These are phyloP conservation scores for Meira miltonrushii DNA, from an alignment of 1,284 basidiomycete genomes.

Conservation along the genomic window DNA sequence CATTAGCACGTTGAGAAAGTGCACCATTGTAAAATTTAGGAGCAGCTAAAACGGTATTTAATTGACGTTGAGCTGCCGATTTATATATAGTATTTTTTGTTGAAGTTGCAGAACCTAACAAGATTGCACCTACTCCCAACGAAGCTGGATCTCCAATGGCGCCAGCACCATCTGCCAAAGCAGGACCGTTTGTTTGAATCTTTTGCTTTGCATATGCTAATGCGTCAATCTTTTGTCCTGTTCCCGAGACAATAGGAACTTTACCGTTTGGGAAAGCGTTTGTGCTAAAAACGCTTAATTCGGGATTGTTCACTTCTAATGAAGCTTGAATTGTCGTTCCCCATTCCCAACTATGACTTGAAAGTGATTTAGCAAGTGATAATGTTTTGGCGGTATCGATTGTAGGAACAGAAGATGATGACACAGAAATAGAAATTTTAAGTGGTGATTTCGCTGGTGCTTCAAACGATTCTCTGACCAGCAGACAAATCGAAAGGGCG, in stretches of 20 bases:
- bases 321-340: conserved; percentile 9
- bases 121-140: conserved; percentile 9
- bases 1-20: conserved; percentile 48
- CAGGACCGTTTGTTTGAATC: not conserved
- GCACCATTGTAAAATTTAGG: conserved; percentile 56
- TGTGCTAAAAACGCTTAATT: conserved; percentile 4
- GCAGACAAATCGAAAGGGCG: no score
- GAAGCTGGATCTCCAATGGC: conserved; percentile 12
- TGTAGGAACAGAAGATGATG: no score
- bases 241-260: conserved; percentile 1
- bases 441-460: not conserved
- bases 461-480: not conserved
- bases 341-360: conserved; percentile 15
- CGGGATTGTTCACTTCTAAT: conserved; percentile 11
- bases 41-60: conserved; percentile 65
- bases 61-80: conserved; percentile 64
- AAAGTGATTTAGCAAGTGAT: conserved; percentile 5
- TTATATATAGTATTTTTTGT: not conserved
- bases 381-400: no score
- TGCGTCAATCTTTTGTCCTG: conserved; percentile 3
- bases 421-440: no score
- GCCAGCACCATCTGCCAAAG: conserved; percentile 11
- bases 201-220: conserved; percentile 4
- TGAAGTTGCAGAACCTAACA: conserved; percentile 6
- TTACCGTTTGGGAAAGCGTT: conserved; percentile 11